Evolutionary conservation across 106 monocot species (phyloP).

Genomic region (Phalaenopsis aphrodite): DNA sequence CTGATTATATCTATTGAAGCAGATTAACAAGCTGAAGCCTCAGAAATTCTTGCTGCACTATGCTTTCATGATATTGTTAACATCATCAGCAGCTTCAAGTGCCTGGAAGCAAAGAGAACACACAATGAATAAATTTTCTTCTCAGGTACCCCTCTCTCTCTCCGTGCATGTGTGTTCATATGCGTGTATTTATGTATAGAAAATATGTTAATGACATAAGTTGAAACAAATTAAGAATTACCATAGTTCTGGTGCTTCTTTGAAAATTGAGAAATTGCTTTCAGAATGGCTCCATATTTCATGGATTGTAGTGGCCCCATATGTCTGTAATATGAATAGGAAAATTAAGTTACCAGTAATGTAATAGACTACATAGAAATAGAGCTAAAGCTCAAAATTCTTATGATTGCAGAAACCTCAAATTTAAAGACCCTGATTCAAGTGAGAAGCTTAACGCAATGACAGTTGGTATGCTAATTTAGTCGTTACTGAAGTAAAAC

Average conservation of each 20-base stretch:
- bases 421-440: neutral
- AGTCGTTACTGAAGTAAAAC: too few relatives aligned
- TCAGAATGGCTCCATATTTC: conserved; percentile 48
- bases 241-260: conserved; percentile 73
- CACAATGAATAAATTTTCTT: neutral
- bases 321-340: conserved; percentile 37
- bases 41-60: neutral
- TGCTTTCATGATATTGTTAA: neutral
- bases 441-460: neutral
- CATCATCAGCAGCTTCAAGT: neutral
- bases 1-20: neutral
- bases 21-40: too few relatives aligned
- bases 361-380: neutral
- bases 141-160: too few relatives aligned
- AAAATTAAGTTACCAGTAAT: neutral
- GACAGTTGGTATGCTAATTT: too few relatives aligned
- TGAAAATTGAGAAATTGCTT: conserved; percentile 56
- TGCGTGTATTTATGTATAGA: neutral
- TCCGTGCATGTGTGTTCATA: neutral
- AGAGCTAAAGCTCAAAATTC: neutral
- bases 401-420: neutral
- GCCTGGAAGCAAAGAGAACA: neutral
- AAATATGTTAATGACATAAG: neutral
- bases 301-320: conserved; percentile 49
- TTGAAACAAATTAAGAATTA: conserved; percentile 5